phyloP scores from a whole-genome alignment of 768 basidiomycete genomes.

The Lactifluus subvellereus region DNA sequence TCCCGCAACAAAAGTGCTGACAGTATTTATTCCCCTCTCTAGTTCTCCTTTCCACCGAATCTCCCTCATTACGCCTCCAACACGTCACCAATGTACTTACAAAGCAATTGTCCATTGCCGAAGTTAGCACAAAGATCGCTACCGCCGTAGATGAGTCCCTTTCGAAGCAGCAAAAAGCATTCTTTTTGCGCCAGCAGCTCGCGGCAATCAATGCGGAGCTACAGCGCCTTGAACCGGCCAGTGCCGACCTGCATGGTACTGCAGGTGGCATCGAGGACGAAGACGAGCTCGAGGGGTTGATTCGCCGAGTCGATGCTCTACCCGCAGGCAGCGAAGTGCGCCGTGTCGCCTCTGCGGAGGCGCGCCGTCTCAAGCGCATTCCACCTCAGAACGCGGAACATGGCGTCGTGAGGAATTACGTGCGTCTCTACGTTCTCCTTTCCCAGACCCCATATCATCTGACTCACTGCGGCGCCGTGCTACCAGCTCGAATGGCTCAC shows the following conservation, averaged over 20 bases:
- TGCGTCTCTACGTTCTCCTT: slow-evolving; percentile 34
- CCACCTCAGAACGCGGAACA: slow-evolving; percentile 87
- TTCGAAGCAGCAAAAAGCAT: slow-evolving; percentile 86
- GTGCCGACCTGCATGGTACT: background rate
- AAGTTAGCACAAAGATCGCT: slow-evolving; percentile 77
- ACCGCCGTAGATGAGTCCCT: slow-evolving; percentile 75
- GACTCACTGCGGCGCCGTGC: background rate
- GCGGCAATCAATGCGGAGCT: slow-evolving; percentile 77
- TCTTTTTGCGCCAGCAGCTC: slow-evolving; percentile 78
- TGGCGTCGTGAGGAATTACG: slow-evolving; percentile 81
- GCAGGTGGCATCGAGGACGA: slow-evolving; percentile 46
- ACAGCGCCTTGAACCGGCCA: slow-evolving; percentile 40
- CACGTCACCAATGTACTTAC: slow-evolving; percentile 66
- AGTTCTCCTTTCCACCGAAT: slow-evolving; percentile 59
- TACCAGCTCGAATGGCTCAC: slow-evolving; percentile 85
- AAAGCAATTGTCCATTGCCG: slow-evolving; percentile 71
- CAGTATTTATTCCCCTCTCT: background rate
- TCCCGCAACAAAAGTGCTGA: slow-evolving; percentile 1
- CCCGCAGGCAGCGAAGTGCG: slow-evolving; percentile 70
- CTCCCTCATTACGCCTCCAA: slow-evolving; percentile 55
- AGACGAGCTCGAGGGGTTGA: slow-evolving; percentile 72
- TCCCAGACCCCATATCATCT: background rate
- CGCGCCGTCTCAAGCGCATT: slow-evolving; percentile 79
- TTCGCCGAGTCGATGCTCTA: slow-evolving; percentile 69
- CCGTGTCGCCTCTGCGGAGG: slow-evolving; percentile 76